Conservation (phyloP, 352 stramenopile species). For the Globisporangium abappressorium region DNA sequence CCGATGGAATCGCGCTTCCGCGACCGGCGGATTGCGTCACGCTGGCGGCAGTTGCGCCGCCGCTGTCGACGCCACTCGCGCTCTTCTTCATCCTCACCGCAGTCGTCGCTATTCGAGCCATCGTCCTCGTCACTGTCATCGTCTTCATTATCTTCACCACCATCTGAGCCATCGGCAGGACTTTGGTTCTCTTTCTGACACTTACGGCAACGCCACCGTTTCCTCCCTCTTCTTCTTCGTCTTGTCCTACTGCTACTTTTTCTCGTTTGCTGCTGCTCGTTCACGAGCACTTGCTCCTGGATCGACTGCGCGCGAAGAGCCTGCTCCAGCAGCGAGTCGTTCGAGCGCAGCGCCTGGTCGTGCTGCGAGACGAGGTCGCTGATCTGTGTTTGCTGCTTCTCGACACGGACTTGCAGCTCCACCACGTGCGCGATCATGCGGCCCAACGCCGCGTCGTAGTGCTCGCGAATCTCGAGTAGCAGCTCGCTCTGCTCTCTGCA, state of each 20-base stretch:
- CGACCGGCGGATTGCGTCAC: background rate
- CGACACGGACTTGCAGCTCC: conserved; percentile 18
- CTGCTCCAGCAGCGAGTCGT: conserved; percentile 23
- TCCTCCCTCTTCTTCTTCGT: background rate
- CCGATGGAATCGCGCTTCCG: conserved; percentile 35
- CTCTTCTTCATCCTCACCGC: conserved; percentile 23
- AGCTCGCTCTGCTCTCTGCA: conserved; percentile 78
- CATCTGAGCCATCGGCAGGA: background rate
- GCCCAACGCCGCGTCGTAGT: conserved; percentile 40
- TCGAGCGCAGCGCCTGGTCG: conserved; percentile 15
- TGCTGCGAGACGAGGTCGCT: conserved; percentile 15
- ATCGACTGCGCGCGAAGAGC: conserved; percentile 2
- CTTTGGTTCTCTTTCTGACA: background rate
- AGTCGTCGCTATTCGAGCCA: conserved; percentile 7
- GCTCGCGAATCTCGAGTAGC: conserved; percentile 49
- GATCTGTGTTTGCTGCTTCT: conserved; percentile 31
- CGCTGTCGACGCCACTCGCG: conserved; percentile 35
- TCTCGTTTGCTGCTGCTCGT: background rate
- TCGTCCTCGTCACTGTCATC: conserved; percentile 20
- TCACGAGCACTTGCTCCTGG: background rate
- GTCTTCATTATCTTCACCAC: background rate
- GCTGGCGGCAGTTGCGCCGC: conserved; percentile 16
- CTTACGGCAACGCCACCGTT: background rate
- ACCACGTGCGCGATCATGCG: conserved; percentile 24
- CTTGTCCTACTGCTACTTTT: background rate